phyloP scores from a whole-genome alignment of 179 eudicot species.

The Heliamphora pulchella region DNA sequence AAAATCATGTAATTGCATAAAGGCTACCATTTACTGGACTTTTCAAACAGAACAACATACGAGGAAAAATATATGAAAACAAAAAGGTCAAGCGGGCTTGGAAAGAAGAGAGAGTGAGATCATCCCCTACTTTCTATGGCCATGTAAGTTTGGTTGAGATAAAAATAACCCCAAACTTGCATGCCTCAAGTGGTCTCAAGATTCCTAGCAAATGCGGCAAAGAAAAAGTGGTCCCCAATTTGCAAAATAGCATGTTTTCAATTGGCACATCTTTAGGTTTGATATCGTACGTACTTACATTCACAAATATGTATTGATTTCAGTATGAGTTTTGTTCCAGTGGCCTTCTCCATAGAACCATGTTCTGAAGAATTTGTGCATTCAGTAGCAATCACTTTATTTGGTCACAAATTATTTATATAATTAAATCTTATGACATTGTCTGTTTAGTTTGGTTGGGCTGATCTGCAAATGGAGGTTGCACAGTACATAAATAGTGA shows the following conservation, averaged over 20 bases:
- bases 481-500: constrained; percentile 92
- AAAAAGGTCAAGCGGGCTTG: background rate
- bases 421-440: background rate
- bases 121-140: background rate
- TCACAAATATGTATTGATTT: background rate
- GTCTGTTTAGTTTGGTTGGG: constrained; percentile 55
- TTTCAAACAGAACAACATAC: background rate
- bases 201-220: background rate
- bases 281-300: background rate
- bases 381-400: background rate
- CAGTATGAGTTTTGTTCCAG: background rate
- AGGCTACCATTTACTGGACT: background rate
- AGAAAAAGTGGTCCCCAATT: background rate
- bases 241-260: background rate
- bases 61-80: background rate
- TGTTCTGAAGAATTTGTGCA: constrained; percentile 2
- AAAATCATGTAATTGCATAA: background rate
- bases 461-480: constrained; percentile 68
- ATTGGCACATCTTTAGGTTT: background rate
- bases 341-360: background rate
- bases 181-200: background rate
- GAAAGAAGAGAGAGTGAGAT: background rate
- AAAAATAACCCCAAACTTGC: background rate
- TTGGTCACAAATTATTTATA: background rate
- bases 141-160: background rate